Percentiles rank a stretch among this genome's conserved stretches.
Evolutionary conservation across 257 asterid species (phyloP).

Genomic region (Solanum corneliomulleri): DNA sequence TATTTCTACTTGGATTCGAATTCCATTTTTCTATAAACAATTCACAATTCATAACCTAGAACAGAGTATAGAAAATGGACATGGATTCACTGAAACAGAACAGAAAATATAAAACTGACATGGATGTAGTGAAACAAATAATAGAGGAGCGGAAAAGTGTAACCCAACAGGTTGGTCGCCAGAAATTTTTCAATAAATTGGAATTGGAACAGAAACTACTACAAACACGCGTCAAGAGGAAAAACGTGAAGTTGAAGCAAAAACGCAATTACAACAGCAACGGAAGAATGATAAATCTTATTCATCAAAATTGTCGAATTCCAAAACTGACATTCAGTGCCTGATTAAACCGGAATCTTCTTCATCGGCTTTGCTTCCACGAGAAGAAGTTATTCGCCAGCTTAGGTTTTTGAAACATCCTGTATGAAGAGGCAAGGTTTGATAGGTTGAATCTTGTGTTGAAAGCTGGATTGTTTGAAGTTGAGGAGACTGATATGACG

Average conservation of each 20-base stretch:
- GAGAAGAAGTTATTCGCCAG: conserved; percentile 66
- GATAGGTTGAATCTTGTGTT: conserved; percentile 60
- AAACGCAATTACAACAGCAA: conserved; percentile 18
- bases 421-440: conserved; percentile 62
- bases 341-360: conserved; percentile 33
- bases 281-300: neutral
- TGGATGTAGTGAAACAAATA: conserved; percentile 76
- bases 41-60: neutral
- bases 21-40: neutral
- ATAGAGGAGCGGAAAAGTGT: conserved; percentile 41
- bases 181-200: conserved; percentile 61
- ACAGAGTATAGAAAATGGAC: neutral
- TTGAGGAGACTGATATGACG: conserved; percentile 82
- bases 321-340: conserved; percentile 36
- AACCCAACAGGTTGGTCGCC: conserved; percentile 47
- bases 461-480: too few species aligned
- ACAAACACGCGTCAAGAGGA: conserved; percentile 74
- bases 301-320: neutral
- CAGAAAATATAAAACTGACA: neutral
- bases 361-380: conserved; percentile 18
- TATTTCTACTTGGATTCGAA: neutral
- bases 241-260: conserved; percentile 48
- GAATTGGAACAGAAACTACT: conserved; percentile 77
- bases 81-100: conserved; percentile 37
- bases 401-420: conserved; percentile 74